These are phyloP conservation scores for Vigna radiata DNA, from an alignment of 306 rosid genomes.

Conservation along the genomic window DNA sequence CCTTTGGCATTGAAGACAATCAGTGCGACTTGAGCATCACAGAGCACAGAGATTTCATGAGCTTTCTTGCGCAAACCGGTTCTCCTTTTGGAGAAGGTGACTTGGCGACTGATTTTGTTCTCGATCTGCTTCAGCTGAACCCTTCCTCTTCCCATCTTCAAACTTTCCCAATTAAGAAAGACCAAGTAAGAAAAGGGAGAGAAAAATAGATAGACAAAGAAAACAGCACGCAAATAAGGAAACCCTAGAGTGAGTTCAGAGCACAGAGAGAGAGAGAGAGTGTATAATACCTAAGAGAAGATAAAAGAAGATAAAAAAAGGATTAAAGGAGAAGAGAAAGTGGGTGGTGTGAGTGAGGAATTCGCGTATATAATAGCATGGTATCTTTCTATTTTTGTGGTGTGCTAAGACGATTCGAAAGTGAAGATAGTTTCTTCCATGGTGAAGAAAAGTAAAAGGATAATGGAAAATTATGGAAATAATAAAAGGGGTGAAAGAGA, in stretches of 20 bases:
- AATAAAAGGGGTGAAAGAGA: not conserved
- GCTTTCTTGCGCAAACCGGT: slow-evolving; percentile 78
- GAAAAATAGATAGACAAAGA: not conserved
- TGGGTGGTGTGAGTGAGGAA: not conserved
- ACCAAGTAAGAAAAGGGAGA: not conserved
- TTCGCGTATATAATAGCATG: slow-evolving; percentile 17
- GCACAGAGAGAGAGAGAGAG: not conserved
- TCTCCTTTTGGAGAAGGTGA: slow-evolving; percentile 80
- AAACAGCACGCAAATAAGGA: not conserved
- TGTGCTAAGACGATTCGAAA: slow-evolving; percentile 38
- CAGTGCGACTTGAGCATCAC: slow-evolving; percentile 84
- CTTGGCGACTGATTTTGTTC: slow-evolving; percentile 86
- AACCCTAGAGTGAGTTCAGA: slow-evolving; percentile 36
- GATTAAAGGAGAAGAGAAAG: not conserved
- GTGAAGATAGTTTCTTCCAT: not conserved
- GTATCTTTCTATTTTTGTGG: slow-evolving; percentile 63
- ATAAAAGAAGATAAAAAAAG: slow-evolving; percentile 1
- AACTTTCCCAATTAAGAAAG: slow-evolving; percentile 4
- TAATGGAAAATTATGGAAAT: not conserved
- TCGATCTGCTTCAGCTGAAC: slow-evolving; percentile 83
- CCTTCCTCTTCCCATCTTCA: slow-evolving; percentile 77
- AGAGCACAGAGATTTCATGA: slow-evolving; percentile 78
- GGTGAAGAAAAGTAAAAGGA: not conserved
- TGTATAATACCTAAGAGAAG: slow-evolving; percentile 14
- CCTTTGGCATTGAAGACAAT: slow-evolving; percentile 77